Base-by-base conservation (phyloP, 495 filamentous ascomycete genomes). In the Durotheca rogersii region DNA sequence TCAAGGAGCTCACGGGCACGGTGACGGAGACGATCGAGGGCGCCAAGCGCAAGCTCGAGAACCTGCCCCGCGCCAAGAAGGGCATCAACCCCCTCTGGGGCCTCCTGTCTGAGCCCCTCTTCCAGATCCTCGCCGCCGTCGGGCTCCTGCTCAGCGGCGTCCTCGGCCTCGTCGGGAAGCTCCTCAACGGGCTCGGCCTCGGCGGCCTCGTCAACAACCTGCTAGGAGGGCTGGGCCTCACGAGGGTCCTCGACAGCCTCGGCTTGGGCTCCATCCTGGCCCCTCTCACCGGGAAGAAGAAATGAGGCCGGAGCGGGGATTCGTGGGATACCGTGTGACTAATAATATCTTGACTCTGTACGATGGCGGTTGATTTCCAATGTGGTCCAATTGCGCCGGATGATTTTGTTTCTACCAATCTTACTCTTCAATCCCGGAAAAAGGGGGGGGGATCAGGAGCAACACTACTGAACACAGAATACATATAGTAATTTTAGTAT, bases 21-120 rank as follows among this genome's bases (percentile, higher is more conserved):
- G 78, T 85, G 7, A 77, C 75, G 4, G 81, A 83, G 59, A 88
- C 85, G n/a, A 90, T 96, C 53, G 90, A 96, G 49, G 81, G 85
- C 34, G 88, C 87, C 29, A 89, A 88, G 78, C 85, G 82, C 67
- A 86, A 86, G 71, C 86, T 96, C 45, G 83, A 86, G 58, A 87
- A 88, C 62, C 91, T 96, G 86, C 91, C 91, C 11, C 84, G 91
- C 49, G 91, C 90, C 17, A 93, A 95, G 83, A 95, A 95, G 77
- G 81, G 88, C 69, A 79, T 96, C 40, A 95, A 89, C 64, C 89
- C 90, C 1, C 81, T 95, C 21, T 90, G 90, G 88, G 85, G 76
- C 29, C 69, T 95, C 37, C 72, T 95, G 29, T 84, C 82, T 29
- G 82, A 95, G 73, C 90, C 90, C 11, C 74, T 95, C 15, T 88